A percentile compares a stretch with the other conserved stretches of the same genome.
Conservation (phyloP, 2,329 filamentous ascomycete genomes). For the Diaporthe caulivora region DNA sequence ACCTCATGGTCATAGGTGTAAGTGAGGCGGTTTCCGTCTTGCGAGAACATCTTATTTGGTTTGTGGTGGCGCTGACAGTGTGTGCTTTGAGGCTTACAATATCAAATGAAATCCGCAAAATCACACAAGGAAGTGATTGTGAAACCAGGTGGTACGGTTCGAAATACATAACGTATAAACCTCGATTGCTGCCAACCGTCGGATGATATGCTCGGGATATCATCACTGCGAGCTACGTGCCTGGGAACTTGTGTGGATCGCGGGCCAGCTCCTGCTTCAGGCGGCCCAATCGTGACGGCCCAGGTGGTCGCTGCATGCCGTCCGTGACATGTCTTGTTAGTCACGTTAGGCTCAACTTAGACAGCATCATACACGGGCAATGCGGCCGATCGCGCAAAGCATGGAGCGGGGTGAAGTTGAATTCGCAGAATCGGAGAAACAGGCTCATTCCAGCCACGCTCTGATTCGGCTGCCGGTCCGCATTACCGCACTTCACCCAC, state of each 20-base stretch:
- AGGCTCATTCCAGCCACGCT: neutral
- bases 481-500: neutral
- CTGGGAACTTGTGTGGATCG: neutral
- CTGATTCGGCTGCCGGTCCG: slow-evolving; percentile 25
- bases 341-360: neutral
- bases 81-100: neutral
- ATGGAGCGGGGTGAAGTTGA: slow-evolving; percentile 8
- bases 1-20: slow-evolving; percentile 57
- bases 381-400: slow-evolving; percentile 17
- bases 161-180: neutral
- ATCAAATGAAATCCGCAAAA: no score
- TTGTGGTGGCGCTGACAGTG: neutral
- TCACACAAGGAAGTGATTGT: neutral
- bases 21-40: slow-evolving; percentile 39
- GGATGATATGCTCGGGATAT: slow-evolving; percentile 32
- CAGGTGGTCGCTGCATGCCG: neutral
- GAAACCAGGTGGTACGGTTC: neutral
- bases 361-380: neutral
- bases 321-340: neutral
- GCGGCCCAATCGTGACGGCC: slow-evolving; percentile 25
- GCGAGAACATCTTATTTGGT: slow-evolving; percentile 36
- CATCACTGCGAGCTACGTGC: slow-evolving; percentile 33
- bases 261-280: neutral
- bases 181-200: neutral
- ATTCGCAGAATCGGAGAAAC: slow-evolving; percentile 13